Percentiles rank a stretch among this genome's conserved stretches.
Evolutionary conservation across 768 basidiomycete species (phyloP).

Genomic region (Lepiota venenata): DNA sequence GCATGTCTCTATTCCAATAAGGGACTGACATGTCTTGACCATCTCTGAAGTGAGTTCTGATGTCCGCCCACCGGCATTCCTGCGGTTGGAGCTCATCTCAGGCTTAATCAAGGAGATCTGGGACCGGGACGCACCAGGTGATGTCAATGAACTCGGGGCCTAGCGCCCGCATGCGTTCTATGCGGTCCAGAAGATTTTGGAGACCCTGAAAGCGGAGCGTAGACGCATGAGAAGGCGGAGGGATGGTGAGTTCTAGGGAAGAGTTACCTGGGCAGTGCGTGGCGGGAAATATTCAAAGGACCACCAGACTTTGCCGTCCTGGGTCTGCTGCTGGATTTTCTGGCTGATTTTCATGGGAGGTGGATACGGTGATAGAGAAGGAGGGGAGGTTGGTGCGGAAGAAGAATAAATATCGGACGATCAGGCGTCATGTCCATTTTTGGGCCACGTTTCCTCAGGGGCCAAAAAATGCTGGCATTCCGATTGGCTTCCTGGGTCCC

Average conservation of each 20-base stretch:
- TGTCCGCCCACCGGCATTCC: slow-evolving; percentile 96
- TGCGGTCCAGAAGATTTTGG: slow-evolving; percentile 96
- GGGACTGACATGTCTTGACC: slow-evolving; percentile 89
- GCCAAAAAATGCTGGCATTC: slow-evolving; percentile 1
- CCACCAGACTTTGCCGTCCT: slow-evolving; percentile 93
- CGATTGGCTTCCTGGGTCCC: neutral
- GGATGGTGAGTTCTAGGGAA: neutral
- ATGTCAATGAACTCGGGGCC: slow-evolving; percentile 99
- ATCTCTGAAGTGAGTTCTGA: slow-evolving; percentile 92
- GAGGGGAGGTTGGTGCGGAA: slow-evolving; percentile 11
- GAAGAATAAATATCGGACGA: slow-evolving; percentile 17
- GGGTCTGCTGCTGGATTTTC: slow-evolving; percentile 83
- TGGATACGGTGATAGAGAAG: slow-evolving; percentile 19
- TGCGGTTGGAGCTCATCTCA: slow-evolving; percentile 26
- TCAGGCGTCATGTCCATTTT: slow-evolving; percentile 16
- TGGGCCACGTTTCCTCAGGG: slow-evolving; percentile 23
- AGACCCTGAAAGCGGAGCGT: slow-evolving; percentile 52
- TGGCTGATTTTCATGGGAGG: slow-evolving; percentile 89
- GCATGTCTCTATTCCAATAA: slow-evolving; percentile 95
- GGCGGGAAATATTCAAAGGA: slow-evolving; percentile 99
- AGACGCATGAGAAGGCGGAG: neutral
- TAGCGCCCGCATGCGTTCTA: slow-evolving; percentile 93
- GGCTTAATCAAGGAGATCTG: neutral
- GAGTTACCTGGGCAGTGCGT: slow-evolving; percentile 82
- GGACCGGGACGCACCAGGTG: slow-evolving; percentile 64